These are phyloP conservation scores for Emergomyces africanus DNA, from an alignment of 2,329 filamentous ascomycete genomes.

Conservation along the genomic window DNA sequence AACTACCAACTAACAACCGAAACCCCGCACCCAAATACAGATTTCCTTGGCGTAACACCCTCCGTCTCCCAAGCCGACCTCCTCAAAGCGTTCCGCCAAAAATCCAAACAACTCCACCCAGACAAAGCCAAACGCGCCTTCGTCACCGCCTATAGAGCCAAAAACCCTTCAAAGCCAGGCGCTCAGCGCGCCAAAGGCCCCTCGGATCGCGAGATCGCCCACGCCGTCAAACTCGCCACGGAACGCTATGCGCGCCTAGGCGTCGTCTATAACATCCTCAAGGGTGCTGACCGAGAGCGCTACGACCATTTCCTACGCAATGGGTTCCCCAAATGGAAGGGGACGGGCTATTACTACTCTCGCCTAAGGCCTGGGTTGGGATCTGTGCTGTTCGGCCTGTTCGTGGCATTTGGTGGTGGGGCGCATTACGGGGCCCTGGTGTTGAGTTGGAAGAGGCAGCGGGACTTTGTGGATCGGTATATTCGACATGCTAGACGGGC, in stretches of 20 bases:
- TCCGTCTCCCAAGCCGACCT: slow-evolving; percentile 74
- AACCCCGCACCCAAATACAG: slow-evolving; percentile 23
- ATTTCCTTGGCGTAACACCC: slow-evolving; percentile 67
- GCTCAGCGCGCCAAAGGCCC: slow-evolving; percentile 59
- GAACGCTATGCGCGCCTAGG: slow-evolving; percentile 75
- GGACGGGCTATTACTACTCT: slow-evolving; percentile 96
- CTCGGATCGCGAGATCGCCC: slow-evolving; percentile 59
- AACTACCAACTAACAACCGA: not conserved
- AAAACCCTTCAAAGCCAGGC: slow-evolving; percentile 44
- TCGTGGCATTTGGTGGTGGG: slow-evolving; percentile 69
- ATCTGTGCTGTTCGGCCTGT: slow-evolving; percentile 67
- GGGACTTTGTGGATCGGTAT: slow-evolving; percentile 83
- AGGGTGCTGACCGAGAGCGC: slow-evolving; percentile 64
- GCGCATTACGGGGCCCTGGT: slow-evolving; percentile 78
- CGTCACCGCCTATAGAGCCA: slow-evolving; percentile 49
- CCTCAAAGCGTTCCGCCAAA: slow-evolving; percentile 87
- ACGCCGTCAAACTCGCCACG: slow-evolving; percentile 66
- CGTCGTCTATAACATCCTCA: slow-evolving; percentile 74
- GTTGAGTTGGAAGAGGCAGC: slow-evolving; percentile 79
- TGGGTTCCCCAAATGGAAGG: slow-evolving; percentile 93
- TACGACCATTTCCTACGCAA: slow-evolving; percentile 92
- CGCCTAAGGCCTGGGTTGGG: slow-evolving; percentile 84
- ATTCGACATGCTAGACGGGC: slow-evolving; percentile 77
- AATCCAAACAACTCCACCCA: slow-evolving; percentile 70
- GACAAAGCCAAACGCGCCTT: slow-evolving; percentile 90